Conservation (phyloP, 148 eudicot genomes). For the Amaranthus hypochondriacus region DNA sequence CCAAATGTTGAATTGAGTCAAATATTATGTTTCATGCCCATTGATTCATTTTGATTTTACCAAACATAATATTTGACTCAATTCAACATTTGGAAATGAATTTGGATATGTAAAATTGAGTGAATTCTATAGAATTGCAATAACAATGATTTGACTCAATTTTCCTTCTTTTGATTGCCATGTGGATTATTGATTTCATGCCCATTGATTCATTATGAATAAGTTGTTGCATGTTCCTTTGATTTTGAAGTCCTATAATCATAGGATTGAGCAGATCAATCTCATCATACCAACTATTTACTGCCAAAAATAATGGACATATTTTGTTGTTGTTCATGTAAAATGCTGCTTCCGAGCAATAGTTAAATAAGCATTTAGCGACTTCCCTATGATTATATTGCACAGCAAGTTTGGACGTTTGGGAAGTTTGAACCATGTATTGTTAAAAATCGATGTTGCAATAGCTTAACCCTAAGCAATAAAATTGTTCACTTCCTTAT, state of each 20-base stretch:
- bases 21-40: too few species aligned
- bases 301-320: background rate
- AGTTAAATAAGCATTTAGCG: background rate
- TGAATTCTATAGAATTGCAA: too few species aligned
- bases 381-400: background rate
- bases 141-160: background rate
- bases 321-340: background rate
- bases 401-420: background rate
- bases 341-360: constrained; percentile 2
- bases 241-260: background rate
- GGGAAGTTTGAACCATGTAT: too few species aligned
- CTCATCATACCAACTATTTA: background rate
- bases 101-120: too few species aligned
- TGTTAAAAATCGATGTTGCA: too few species aligned
- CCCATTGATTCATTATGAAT: background rate
- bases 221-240: background rate
- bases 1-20: too few species aligned
- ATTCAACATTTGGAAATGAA: too few species aligned
- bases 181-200: background rate
- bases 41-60: too few species aligned
- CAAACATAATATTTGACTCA: too few species aligned
- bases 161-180: background rate
- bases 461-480: too few species aligned
- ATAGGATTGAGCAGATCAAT: background rate
- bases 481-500: too few species aligned